A percentile compares a stretch with the other conserved stretches of the same genome.
These are phyloP conservation scores for Alternaria triticina DNA, from an alignment of 2,329 filamentous ascomycete species.

Conservation along the genomic window DNA sequence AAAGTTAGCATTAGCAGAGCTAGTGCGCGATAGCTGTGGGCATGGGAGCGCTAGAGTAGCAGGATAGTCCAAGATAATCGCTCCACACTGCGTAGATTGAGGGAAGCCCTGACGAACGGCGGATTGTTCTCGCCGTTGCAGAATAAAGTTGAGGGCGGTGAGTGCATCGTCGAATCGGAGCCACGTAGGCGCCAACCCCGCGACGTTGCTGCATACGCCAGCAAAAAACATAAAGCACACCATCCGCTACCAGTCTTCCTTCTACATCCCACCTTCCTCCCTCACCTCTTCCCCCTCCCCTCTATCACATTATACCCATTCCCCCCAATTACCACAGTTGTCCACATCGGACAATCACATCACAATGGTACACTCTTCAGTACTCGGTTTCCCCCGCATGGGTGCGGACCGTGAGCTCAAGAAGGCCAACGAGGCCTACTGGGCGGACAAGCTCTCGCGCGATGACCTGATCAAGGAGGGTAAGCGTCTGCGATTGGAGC, in stretches of 20 bases:
- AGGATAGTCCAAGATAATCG: not conserved
- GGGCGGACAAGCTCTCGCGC: slow-evolving; percentile 92
- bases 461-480: slow-evolving; percentile 90
- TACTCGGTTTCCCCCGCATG: slow-evolving; percentile 99
- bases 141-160: slow-evolving; percentile 7
- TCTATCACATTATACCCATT: slow-evolving; percentile 8
- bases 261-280: not conserved
- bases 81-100: not conserved
- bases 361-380: slow-evolving; percentile 64
- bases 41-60: not conserved
- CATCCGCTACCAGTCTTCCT: slow-evolving; percentile 28
- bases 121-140: slow-evolving; percentile 1
- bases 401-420: slow-evolving; percentile 98
- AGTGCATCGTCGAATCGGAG: slow-evolving; percentile 3
- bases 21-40: not conserved
- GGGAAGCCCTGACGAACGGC: not conserved
- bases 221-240: slow-evolving; percentile 47
- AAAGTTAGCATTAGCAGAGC: not conserved
- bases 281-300: slow-evolving; percentile 10
- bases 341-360: slow-evolving; percentile 23
- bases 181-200: slow-evolving; percentile 6
- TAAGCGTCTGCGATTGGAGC: slow-evolving; percentile 93
- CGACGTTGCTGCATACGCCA: slow-evolving; percentile 12
- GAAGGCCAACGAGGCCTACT: slow-evolving; percentile 99
- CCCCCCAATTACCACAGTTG: slow-evolving; percentile 10